Evolutionary conservation across 2,329 filamentous ascomycete genomes (phyloP).

Genomic region (Botrytis pseudocinerea): DNA sequence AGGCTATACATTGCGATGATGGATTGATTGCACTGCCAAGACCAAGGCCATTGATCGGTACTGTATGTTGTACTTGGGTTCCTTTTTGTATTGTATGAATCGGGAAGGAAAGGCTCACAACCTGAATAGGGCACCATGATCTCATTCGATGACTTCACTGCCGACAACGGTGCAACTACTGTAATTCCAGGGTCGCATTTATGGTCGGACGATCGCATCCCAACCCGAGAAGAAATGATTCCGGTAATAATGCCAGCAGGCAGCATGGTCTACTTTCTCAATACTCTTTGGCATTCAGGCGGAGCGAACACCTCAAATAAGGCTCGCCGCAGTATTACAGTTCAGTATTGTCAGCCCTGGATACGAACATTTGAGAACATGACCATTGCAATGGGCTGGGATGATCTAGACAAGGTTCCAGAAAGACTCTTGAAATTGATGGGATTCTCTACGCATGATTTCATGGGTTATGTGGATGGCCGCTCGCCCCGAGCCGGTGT

Average conservation of each 20-base stretch:
- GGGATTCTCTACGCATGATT: conserved; percentile 37
- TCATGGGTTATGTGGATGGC: conserved; percentile 40
- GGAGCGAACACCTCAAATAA: conserved; percentile 35
- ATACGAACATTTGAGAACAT: conserved; percentile 44
- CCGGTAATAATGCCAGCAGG: conserved; percentile 39
- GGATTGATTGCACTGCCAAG: conserved; percentile 37
- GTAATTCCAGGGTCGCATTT: conserved; percentile 39
- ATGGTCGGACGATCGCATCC: conserved; percentile 38
- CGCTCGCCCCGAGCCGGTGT: conserved; percentile 35
- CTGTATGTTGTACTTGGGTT: conserved; percentile 26
- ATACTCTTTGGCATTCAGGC: conserved; percentile 39
- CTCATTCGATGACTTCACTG: conserved; percentile 39
- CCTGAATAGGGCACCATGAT: conserved; percentile 39
- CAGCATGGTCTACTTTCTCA: conserved; percentile 39
- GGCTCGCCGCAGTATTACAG: conserved; percentile 34
- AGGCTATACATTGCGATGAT: conserved; percentile 44
- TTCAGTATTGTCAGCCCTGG: conserved; percentile 42
- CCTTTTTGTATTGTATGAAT: neutral
- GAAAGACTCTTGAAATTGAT: conserved; percentile 35
- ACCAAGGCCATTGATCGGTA: conserved; percentile 38
- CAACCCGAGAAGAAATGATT: conserved; percentile 35
- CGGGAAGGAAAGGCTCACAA: conserved; percentile 13
- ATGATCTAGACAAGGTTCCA: conserved; percentile 36
- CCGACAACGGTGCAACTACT: conserved; percentile 38
- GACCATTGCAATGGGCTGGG: conserved; percentile 42